These are phyloP conservation scores for Fusarium sp. DNA, from an alignment of 2,329 filamentous ascomycete species.

Conservation along the genomic window DNA sequence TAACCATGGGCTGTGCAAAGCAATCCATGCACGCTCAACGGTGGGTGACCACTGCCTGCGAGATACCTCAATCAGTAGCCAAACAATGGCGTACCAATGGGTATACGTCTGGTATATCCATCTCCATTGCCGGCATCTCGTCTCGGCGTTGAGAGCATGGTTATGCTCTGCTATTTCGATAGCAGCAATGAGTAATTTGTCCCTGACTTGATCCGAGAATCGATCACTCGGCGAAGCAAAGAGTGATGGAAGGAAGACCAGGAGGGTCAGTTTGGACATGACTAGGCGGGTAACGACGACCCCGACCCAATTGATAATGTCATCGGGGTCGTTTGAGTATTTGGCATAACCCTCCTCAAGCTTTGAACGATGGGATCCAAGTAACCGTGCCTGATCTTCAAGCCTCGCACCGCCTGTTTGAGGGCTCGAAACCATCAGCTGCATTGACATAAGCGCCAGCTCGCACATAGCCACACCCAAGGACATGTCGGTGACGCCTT, in stretches of 20 bases:
- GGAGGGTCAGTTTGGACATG: conserved; percentile 65
- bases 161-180: conserved; percentile 69
- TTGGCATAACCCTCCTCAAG: conserved; percentile 59
- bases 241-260: conserved; percentile 65
- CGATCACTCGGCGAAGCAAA: conserved; percentile 55
- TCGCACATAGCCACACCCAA: conserved; percentile 54
- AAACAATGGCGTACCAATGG: conserved; percentile 70
- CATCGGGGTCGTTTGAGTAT: conserved; percentile 48
- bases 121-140: conserved; percentile 62
- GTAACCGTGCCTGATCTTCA: conserved; percentile 56
- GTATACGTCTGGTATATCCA: conserved; percentile 71
- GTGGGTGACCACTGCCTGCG: conserved; percentile 59
- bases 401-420: conserved; percentile 47
- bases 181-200: conserved; percentile 61
- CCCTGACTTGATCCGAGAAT: conserved; percentile 54
- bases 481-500: conserved; percentile 66
- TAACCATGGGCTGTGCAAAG: conserved; percentile 59
- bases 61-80: conserved; percentile 63
- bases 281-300: conserved; percentile 58
- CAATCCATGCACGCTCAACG: conserved; percentile 61
- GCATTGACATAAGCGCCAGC: conserved; percentile 52
- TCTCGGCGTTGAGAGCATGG: conserved; percentile 64
- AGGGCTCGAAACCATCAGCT: conserved; percentile 51
- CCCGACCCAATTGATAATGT: conserved; percentile 54
- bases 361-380: conserved; percentile 59